phyloP scores from a whole-genome alignment of 495 filamentous ascomycete species.

The Aspergillus indologenus region DNA sequence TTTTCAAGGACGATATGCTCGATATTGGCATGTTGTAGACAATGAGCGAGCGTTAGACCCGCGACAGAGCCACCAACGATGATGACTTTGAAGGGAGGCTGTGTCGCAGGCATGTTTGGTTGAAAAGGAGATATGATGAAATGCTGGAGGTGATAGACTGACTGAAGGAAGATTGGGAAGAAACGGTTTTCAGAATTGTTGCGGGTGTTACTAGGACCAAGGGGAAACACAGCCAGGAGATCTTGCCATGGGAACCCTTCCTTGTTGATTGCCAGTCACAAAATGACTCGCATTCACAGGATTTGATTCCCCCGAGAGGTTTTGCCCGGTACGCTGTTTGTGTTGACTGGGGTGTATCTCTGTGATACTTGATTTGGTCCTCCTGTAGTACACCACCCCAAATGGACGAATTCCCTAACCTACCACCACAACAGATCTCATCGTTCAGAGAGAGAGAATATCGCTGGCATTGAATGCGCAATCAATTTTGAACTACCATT shows the following conservation, averaged over 20 bases:
- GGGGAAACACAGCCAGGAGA: not conserved
- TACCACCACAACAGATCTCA: not conserved
- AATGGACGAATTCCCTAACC: not conserved
- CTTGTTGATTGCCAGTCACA: not conserved
- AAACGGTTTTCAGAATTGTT: not conserved
- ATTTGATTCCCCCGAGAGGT: not conserved
- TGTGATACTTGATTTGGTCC: not conserved
- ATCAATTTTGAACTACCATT: too few species aligned
- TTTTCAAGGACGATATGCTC: constrained; percentile 51
- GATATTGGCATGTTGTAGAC: constrained; percentile 40
- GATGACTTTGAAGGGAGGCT: constrained; percentile 39
- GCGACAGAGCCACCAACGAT: constrained; percentile 51
- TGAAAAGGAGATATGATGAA: not conserved
- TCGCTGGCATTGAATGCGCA: too few species aligned
- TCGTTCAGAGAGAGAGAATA: not conserved
- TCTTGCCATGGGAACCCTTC: not conserved
- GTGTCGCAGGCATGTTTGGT: not conserved
- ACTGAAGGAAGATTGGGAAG: not conserved
- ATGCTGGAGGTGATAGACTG: not conserved
- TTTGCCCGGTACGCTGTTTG: not conserved
- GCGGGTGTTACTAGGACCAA: not conserved
- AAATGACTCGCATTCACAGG: not conserved
- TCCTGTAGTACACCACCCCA: not conserved
- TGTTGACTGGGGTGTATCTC: not conserved
- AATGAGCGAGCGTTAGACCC: constrained; percentile 47